phyloP scores from a whole-genome alignment of 2,329 filamentous ascomycete species.

The Intubia oerlemansii region DNA sequence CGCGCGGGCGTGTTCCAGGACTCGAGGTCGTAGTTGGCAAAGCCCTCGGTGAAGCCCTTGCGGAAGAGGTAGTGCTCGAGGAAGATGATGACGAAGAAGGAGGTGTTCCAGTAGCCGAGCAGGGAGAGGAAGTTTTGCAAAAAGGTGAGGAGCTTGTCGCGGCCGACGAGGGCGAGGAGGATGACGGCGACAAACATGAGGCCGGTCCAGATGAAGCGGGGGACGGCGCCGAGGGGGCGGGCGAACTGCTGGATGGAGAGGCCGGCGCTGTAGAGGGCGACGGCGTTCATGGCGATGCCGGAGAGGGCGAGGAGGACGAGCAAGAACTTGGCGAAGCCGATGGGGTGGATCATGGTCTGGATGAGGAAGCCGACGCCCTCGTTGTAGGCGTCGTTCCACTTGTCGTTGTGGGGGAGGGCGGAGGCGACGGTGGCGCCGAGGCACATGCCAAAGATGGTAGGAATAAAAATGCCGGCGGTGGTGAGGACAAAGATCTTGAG shows the following conservation, averaged over 20 bases:
- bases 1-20: slow-evolving; percentile 22
- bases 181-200: slow-evolving; percentile 23
- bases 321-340: slow-evolving; percentile 40
- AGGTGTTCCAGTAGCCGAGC: slow-evolving; percentile 27
- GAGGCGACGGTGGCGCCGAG: slow-evolving; percentile 42
- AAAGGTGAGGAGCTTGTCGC: slow-evolving; percentile 20
- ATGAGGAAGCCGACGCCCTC: slow-evolving; percentile 35
- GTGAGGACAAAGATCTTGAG: slow-evolving; percentile 26
- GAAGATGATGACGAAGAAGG: slow-evolving; percentile 25
- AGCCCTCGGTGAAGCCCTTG: slow-evolving; percentile 12
- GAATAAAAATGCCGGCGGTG: slow-evolving; percentile 22
- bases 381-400: slow-evolving; percentile 32
- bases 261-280: slow-evolving; percentile 19
- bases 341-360: slow-evolving; percentile 33
- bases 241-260: slow-evolving; percentile 20
- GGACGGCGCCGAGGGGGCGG: slow-evolving; percentile 19
- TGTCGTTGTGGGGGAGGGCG: slow-evolving; percentile 29
- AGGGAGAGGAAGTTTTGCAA: slow-evolving; percentile 25
- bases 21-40: slow-evolving; percentile 24
- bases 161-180: slow-evolving; percentile 20
- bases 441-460: slow-evolving; percentile 32
- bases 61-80: slow-evolving; percentile 27
- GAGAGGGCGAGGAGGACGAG: slow-evolving; percentile 34
- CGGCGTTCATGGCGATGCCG: slow-evolving; percentile 24
- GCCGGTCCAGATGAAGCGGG: slow-evolving; percentile 25